A percentile compares a stretch with the other conserved stretches of the same genome.
Conservation (phyloP, 116 monocot genomes). For the Dioscorea cayenensis region DNA sequence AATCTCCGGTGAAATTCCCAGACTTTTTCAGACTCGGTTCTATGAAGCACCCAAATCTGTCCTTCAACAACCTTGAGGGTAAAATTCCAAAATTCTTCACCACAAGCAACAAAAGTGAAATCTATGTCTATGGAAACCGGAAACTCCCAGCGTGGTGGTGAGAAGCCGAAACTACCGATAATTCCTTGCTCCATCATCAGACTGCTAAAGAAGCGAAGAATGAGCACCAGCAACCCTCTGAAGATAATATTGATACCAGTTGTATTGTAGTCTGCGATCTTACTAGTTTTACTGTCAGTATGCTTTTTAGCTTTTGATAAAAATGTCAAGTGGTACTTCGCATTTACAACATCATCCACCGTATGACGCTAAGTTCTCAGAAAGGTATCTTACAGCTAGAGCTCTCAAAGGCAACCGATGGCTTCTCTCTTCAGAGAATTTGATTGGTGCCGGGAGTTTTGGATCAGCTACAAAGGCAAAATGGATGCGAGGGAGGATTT, state of each 20-base stretch:
- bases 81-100: background rate
- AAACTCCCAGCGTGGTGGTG: background rate
- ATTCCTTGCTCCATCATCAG: background rate
- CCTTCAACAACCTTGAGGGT: conserved; percentile 3
- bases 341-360: background rate
- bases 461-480: background rate
- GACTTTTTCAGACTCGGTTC: background rate
- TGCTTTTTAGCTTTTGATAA: background rate
- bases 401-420: background rate
- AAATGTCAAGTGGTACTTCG: no score
- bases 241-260: background rate
- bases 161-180: background rate
- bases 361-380: background rate
- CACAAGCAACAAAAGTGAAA: background rate
- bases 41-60: background rate
- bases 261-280: background rate
- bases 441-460: background rate
- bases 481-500: background rate
- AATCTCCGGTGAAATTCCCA: conserved; percentile 1
- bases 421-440: background rate
- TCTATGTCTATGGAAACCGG: background rate
- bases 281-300: background rate
- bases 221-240: no score
- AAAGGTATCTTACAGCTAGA: background rate
- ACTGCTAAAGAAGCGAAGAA: background rate